phyloP scores from a whole-genome alignment of 805 yeast genomes.

The Barnettozyma californica region DNA sequence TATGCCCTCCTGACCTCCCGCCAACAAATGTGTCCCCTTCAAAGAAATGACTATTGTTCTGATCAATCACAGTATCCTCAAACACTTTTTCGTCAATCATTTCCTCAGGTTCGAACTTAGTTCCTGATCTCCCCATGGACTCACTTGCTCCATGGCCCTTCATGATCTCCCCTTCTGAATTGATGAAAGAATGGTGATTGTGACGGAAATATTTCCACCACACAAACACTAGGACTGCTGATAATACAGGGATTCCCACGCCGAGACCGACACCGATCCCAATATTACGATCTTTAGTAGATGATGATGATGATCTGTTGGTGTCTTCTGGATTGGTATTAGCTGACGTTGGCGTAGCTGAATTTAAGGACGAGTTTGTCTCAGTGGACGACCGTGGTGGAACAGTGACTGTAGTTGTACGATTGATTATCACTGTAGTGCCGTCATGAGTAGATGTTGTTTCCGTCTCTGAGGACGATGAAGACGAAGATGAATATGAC shows the following conservation, averaged over 20 bases:
- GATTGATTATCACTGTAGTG: slow-evolving; percentile 17
- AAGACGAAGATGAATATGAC: background rate
- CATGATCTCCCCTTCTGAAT: slow-evolving; percentile 26
- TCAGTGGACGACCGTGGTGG: slow-evolving; percentile 20
- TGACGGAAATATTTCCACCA: slow-evolving; percentile 12
- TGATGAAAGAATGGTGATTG: slow-evolving; percentile 16
- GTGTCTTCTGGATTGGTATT: slow-evolving; percentile 1
- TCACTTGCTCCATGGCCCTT: background rate
- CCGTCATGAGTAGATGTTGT: slow-evolving; percentile 12
- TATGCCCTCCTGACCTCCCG: slow-evolving; percentile 2
- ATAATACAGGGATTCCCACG: slow-evolving; percentile 55
- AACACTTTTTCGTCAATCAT: slow-evolving; percentile 25
- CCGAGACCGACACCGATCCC: slow-evolving; percentile 69
- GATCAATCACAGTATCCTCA: slow-evolving; percentile 24
- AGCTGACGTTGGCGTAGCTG: slow-evolving; percentile 21
- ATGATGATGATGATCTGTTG: slow-evolving; percentile 11
- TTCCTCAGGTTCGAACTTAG: slow-evolving; percentile 15
- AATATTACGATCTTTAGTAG: slow-evolving; percentile 41
- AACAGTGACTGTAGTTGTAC: slow-evolving; percentile 15
- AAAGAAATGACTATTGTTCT: slow-evolving; percentile 4
- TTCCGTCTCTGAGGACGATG: slow-evolving; percentile 1
- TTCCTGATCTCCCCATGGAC: background rate
- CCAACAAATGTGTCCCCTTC: slow-evolving; percentile 19
- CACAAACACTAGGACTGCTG: slow-evolving; percentile 10
- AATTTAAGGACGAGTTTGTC: slow-evolving; percentile 24